Percentiles rank a stretch among this genome's conserved stretches.
Evolutionary conservation across 257 asterid genomes (phyloP).

Genomic region (Parsonsia alboflavescens): DNA sequence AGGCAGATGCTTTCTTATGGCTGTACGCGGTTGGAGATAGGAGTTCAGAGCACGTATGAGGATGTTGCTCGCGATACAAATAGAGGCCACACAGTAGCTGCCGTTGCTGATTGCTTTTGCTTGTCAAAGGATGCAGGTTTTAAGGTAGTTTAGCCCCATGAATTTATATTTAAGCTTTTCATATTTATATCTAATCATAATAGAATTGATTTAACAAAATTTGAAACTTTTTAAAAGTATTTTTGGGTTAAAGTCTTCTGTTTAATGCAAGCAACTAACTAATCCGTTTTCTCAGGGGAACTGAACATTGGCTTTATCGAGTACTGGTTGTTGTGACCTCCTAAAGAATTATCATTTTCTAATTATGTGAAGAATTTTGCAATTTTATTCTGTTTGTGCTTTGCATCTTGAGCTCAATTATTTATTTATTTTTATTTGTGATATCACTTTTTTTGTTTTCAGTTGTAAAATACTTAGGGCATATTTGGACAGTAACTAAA

Average conservation of each 20-base stretch:
- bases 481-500: no score
- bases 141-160: constrained; percentile 45
- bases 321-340: background rate
- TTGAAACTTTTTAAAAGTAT: background rate
- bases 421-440: background rate
- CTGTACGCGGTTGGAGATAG: constrained; percentile 94
- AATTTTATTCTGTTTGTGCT: background rate
- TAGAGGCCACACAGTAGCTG: constrained; percentile 97
- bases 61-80: constrained; percentile 99
- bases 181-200: background rate
- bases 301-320: background rate
- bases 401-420: background rate
- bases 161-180: background rate
- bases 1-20: constrained; percentile 98
- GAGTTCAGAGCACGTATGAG: constrained; percentile 98
- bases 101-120: constrained; percentile 99
- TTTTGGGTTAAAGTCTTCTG: background rate
- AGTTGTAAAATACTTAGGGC: background rate
- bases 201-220: background rate
- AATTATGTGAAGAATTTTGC: background rate
- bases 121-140: constrained; percentile 99
- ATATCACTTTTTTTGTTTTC: background rate
- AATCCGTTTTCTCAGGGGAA: background rate
- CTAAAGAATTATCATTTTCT: background rate
- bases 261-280: background rate